These are phyloP conservation scores for Phytophthora hybrid DNA, from an alignment of 352 stramenopile genomes.

Conservation along the genomic window DNA sequence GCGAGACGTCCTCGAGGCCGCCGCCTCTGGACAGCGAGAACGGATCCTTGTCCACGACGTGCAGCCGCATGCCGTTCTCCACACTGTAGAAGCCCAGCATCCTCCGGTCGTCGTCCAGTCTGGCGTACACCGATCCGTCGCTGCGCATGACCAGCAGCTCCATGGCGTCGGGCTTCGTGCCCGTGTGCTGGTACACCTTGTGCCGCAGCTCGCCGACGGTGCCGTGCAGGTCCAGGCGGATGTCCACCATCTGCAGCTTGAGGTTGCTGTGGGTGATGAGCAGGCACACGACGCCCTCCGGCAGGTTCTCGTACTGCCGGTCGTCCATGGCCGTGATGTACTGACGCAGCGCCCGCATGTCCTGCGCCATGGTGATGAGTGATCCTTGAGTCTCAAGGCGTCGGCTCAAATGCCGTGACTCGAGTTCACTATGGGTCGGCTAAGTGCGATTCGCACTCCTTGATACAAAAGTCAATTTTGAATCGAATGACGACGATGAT, in stretches of 20 bases:
- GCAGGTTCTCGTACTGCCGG: slow-evolving; percentile 86
- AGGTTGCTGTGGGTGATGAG: slow-evolving; percentile 99
- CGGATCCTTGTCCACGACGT: slow-evolving; percentile 97
- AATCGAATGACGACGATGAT: slow-evolving; percentile 13
- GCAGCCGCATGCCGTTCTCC: slow-evolving; percentile 93
- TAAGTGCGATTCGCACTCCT: slow-evolving; percentile 40
- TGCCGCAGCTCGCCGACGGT: slow-evolving; percentile 91
- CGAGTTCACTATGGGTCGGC: neutral
- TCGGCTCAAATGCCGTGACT: slow-evolving; percentile 6
- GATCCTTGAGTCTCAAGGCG: neutral
- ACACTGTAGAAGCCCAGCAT: slow-evolving; percentile 94
- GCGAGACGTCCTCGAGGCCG: slow-evolving; percentile 96
- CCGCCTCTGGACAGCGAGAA: slow-evolving; percentile 95
- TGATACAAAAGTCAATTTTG: slow-evolving; percentile 4
- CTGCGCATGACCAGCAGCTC: slow-evolving; percentile 68
- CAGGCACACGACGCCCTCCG: slow-evolving; percentile 92
- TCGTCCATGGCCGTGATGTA: slow-evolving; percentile 91
- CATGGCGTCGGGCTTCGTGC: slow-evolving; percentile 94
- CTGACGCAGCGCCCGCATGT: slow-evolving; percentile 73
- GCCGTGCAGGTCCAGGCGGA: slow-evolving; percentile 95
- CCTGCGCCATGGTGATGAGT: slow-evolving; percentile 59
- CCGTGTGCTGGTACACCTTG: slow-evolving; percentile 96
- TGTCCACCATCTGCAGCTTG: slow-evolving; percentile 96
- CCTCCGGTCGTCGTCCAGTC: slow-evolving; percentile 76
- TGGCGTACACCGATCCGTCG: slow-evolving; percentile 56